These are phyloP conservation scores for Coemansia asiatica DNA, from an alignment of 192 early-diverging fungal species.

Conservation along the genomic window DNA sequence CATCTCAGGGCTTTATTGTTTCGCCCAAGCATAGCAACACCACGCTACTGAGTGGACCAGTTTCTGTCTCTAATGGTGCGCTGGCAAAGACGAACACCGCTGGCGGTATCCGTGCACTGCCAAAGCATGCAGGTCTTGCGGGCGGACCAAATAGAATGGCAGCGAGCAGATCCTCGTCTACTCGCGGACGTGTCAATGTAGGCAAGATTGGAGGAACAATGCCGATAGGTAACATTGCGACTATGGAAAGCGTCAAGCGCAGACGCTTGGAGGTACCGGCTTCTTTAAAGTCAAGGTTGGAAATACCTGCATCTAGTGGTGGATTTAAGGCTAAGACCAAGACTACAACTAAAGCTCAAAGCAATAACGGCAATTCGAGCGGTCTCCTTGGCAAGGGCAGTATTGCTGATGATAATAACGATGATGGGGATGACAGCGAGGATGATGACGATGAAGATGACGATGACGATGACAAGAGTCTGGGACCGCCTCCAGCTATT, in stretches of 20 bases:
- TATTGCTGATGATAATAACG: background rate
- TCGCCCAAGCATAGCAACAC: slow-evolving; percentile 22
- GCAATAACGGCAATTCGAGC: background rate
- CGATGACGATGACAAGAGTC: slow-evolving; percentile 16
- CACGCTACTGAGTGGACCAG: background rate
- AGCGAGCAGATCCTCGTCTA: slow-evolving; percentile 27
- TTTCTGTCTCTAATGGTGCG: background rate
- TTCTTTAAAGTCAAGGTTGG: background rate
- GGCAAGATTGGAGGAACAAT: background rate
- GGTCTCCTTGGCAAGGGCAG: slow-evolving; percentile 2
- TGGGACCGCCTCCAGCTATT: slow-evolving; percentile 36
- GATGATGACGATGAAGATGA: slow-evolving; percentile 23
- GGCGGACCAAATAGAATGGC: slow-evolving; percentile 33
- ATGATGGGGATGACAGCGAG: slow-evolving; percentile 11
- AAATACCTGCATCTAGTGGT: background rate
- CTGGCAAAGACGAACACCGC: background rate
- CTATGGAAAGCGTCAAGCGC: slow-evolving; percentile 8
- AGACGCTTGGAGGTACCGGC: slow-evolving; percentile 3
- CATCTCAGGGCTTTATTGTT: slow-evolving; percentile 46
- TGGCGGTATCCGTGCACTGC: slow-evolving; percentile 7
- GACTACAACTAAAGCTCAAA: background rate
- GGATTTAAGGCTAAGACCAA: background rate
- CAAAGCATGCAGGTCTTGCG: slow-evolving; percentile 13
- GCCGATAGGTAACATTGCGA: background rate
- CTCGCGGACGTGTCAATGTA: slow-evolving; percentile 26